Evolutionary conservation across 78 protist genomes (phyloP), one percentile per base, ranked within the genome.

Genomic region (Speleostelium caveatum): DNA sequence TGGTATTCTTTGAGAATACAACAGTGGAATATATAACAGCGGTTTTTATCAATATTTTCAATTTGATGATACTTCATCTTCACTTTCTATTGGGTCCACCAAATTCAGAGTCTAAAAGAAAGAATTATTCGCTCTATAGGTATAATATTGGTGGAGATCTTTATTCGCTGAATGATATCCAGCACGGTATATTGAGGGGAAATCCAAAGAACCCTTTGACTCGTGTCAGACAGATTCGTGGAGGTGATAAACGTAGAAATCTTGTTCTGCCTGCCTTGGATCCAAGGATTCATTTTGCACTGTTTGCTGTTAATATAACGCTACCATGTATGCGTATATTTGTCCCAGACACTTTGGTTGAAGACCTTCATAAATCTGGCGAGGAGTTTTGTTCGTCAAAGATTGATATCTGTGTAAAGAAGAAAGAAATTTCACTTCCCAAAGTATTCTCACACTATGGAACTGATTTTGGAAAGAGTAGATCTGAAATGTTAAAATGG

Each of bases 31-130:
- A 83, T n/a, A 21, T 83, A 10, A 74, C 91, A 60, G 65, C 91
- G 14, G 61, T 83, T 1, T 83, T 83, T 60, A 83, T 83, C 32
- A 83, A 83, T 42, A 58, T 69, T 3, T 83, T 83, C 62, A 83
- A 83, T 69, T 33, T 83, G 63, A 17, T 83, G 58, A 59, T 69
- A 26, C 16, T 83, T 2, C 91, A 83, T 69, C 42, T 83, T 19
- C 91, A 83, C 56, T 83, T 83, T 59, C 10, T 83, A 55, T 26
- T 83, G 51, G 91, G 91, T 28, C 91, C 91, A 69, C 91, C 91
- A 19, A 80, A 83, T 35, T 71, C 91, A 21, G 91, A 83, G 55
- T 21, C 39, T 28, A 35, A 79, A 60, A 53, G 91, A 56, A 83
- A 83, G 19, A 32, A 49, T 21, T 83, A 83, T 33, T 39, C 30